These are phyloP conservation scores for Xylariaceae sp. DNA, from an alignment of 2,329 filamentous ascomycete species.

Conservation along the genomic window DNA sequence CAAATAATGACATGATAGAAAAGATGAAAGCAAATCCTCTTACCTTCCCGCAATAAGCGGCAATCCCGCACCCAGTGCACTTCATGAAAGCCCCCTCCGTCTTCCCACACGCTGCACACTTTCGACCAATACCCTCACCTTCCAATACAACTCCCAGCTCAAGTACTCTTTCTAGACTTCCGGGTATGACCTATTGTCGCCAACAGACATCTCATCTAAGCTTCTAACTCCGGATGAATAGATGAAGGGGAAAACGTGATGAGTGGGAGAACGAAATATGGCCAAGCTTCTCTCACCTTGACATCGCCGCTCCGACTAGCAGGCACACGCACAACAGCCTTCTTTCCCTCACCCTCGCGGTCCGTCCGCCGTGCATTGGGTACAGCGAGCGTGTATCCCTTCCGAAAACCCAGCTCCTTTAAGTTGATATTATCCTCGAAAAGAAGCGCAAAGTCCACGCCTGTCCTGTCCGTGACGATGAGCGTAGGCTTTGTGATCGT, in stretches of 20 bases:
- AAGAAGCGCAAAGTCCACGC: constrained; percentile 52
- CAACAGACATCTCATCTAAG: too few relatives aligned
- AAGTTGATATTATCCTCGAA: constrained; percentile 51
- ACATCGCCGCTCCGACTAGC: constrained; percentile 44
- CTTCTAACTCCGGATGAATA: too few relatives aligned
- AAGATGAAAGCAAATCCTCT: constrained; percentile 24
- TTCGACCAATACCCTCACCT: constrained; percentile 16
- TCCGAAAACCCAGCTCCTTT: constrained; percentile 42
- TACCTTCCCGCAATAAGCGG: constrained; percentile 56
- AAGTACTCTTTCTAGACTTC: constrained; percentile 33
- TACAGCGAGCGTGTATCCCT: constrained; percentile 50
- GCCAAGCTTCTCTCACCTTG: constrained; percentile 29
- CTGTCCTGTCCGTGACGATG: constrained; percentile 50
- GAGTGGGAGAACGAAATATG: background rate
- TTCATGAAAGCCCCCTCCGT: constrained; percentile 41
- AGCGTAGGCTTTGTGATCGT: constrained; percentile 58
- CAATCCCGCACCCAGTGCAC: constrained; percentile 53
- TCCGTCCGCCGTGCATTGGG: constrained; percentile 45
- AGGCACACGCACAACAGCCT: constrained; percentile 49
- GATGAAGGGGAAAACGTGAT: too few relatives aligned
- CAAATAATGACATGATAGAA: background rate
- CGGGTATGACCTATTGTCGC: constrained; percentile 34
- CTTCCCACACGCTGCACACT: constrained; percentile 38
- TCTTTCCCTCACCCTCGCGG: constrained; percentile 47
- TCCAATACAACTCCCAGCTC: constrained; percentile 31